Evolutionary conservation across 2,329 filamentous ascomycete genomes (phyloP), one percentile per base, ranked within the genome.

Genomic region (Cordyceps farinosa): DNA sequence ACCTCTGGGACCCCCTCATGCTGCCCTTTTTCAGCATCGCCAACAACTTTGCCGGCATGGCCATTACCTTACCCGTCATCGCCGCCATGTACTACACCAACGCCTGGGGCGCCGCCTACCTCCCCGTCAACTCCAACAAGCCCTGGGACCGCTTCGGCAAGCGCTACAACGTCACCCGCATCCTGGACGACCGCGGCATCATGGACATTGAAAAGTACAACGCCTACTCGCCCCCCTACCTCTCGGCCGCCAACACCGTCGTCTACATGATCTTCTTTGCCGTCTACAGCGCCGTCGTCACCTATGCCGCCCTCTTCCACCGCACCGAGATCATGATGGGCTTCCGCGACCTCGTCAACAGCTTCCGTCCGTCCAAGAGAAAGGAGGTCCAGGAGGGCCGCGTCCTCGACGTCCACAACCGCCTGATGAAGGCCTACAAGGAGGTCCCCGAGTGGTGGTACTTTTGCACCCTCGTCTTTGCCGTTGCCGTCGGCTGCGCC

Each of bases 381-480:
- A 32, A 58, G n/a, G 61, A 67, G 34, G 47, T 56, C 56, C 63
- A 44, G 36, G 65, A 59, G 48, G 66, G 64, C 22, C 56, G 55
- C 4, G 51, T 45, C 68, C 9, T 69, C 70, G 58, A 76, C 27
- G 66, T 72, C 0, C 73, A 76, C 60, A 76, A 73, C 63, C 67
- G 71, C 0, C 66, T 76, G 8, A 75, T 74, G 73, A 58, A 67
- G 27, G 66, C 61, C 0, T 75, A 75, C 48, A 68, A 67, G 3
- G 73, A 75, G 60, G 69, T 76, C 0, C 77, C 78, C 4, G 76
- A 78, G 54, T 79, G 77, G 77, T 80, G 79, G 78, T 80, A 78
- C 62, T 63, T 73, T 1, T 61, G 68, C 22, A 66, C 71, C 5
- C 70, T 78, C 3, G 58, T 73, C 6, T 57, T 73, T 3, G 72